Evolutionary conservation across 768 basidiomycete species (phyloP), one percentile per base, ranked within the genome.

Genomic region (Suillus cothurnatus): DNA sequence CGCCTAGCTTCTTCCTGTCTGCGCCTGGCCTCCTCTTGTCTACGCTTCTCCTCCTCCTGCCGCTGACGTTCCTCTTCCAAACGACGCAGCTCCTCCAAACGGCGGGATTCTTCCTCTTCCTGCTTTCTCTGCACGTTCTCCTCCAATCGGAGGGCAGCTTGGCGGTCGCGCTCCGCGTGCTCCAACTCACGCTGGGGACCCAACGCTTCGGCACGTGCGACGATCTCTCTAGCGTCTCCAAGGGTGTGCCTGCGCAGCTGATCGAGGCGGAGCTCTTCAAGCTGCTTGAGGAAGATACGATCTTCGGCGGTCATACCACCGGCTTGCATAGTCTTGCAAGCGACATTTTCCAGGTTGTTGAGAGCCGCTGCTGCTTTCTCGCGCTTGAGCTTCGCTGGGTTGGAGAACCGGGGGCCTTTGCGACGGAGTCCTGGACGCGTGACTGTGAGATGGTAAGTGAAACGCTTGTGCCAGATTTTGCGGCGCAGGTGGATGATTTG

Each of bases 281-380:
- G 63, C 19, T 76, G 75, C 53, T 66, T 15, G 61, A 75, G 43
- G 50, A 77, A 75, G 23, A 76, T 68, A 15, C 11, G 56, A 39
- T 78, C 76, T 36, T 71, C 64, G 7, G 26, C 19, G 21, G 55
- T 34, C 72, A 75, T 71, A 17, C 41, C n/a, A 4, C 45, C 61
- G 3, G 66, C 61, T 5, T 19, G 32, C 71, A 74, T 76, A 12
- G 71, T 26, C 55, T 12, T 2, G 68, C 55, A 50, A 6, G 64
- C 61, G 8, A 47, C 43, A 2, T 32, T 34, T 3, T 36, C 34
- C 19, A 70, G 68, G 31, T 64, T 61, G 41, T 66, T 57, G 4
- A 43, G 64, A 0, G 62, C 49, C 21, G n/a, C 57, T 12, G 9
- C 36, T 2, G 50, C 56, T 61, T 55, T 43, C 58, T 41, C 65